phyloP scores from a whole-genome alignment of 345 rosid genomes.

The Brassica carinata region DNA sequence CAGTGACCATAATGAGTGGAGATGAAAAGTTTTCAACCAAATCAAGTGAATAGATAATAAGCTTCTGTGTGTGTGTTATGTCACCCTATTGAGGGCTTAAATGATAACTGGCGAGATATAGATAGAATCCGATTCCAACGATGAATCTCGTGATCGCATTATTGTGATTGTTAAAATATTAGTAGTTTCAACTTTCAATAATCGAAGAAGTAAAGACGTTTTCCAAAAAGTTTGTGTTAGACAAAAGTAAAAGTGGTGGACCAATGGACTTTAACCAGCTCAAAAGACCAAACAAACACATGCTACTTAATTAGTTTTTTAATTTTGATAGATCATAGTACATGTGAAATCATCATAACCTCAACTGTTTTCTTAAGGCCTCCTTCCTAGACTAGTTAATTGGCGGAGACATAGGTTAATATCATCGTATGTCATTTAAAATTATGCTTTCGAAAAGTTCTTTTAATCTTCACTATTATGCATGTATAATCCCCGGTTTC shows the following conservation, averaged over 20 bases:
- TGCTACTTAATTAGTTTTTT: conserved; percentile 18
- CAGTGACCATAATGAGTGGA: conserved; percentile 23
- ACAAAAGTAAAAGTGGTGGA: conserved; percentile 32
- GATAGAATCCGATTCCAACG: conserved; percentile 39
- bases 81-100: neutral
- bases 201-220: conserved; percentile 24
- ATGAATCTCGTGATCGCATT: conserved; percentile 39
- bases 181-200: neutral
- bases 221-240: conserved; percentile 26
- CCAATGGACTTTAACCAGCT: conserved; percentile 35
- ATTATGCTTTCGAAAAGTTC: neutral
- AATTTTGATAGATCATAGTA: conserved; percentile 10
- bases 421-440: neutral
- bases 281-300: conserved; percentile 38
- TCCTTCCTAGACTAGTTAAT: conserved; percentile 9
- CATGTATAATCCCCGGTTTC: neutral
- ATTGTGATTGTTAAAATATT: conserved; percentile 19
- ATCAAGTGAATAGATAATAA: conserved; percentile 1
- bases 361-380: conserved; percentile 1
- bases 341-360: conserved; percentile 30
- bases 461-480: neutral
- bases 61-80: neutral
- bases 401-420: neutral
- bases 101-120: conserved; percentile 19
- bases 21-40: conserved; percentile 19